A percentile compares a stretch with the other conserved stretches of the same genome.
These are phyloP conservation scores for Ceriops zippeliana DNA, from an alignment of 345 rosid genomes.

Conservation along the genomic window DNA sequence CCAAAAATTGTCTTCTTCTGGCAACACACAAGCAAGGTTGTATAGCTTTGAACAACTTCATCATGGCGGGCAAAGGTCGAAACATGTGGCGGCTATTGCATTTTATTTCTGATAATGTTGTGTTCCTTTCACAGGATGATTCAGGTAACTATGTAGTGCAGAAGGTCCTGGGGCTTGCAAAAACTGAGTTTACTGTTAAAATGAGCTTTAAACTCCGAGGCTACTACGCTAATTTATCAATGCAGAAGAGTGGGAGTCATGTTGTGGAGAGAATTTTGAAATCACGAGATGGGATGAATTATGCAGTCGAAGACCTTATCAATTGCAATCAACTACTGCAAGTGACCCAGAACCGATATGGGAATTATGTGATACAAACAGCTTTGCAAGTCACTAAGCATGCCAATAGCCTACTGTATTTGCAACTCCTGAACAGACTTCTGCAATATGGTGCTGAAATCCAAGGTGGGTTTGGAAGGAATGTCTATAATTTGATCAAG, in stretches of 20 bases:
- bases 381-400: conserved; percentile 22
- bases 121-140: conserved; percentile 17
- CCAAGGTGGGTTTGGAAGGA: conserved; percentile 18
- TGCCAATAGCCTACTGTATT: background rate
- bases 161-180: conserved; percentile 18
- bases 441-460: background rate
- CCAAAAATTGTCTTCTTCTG: conserved; percentile 12
- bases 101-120: conserved; percentile 1
- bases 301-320: conserved; percentile 15
- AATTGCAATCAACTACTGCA: conserved; percentile 8
- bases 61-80: conserved; percentile 17
- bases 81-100: conserved; percentile 7
- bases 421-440: conserved; percentile 9
- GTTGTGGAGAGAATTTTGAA: conserved; percentile 25
- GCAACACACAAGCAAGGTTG: conserved; percentile 24
- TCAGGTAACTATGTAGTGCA: conserved; percentile 33
- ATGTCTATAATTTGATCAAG: conserved; percentile 15
- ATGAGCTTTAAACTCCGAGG: conserved; percentile 15
- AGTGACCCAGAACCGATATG: conserved; percentile 18
- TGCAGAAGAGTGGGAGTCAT: conserved; percentile 30
- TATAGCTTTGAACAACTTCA: conserved; percentile 15
- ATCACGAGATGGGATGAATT: background rate
- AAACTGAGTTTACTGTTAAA: background rate
- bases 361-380: conserved; percentile 35
- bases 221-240: conserved; percentile 15